These are phyloP conservation scores for Saitozyma podzolica DNA, from an alignment of 768 basidiomycete species.

Conservation along the genomic window DNA sequence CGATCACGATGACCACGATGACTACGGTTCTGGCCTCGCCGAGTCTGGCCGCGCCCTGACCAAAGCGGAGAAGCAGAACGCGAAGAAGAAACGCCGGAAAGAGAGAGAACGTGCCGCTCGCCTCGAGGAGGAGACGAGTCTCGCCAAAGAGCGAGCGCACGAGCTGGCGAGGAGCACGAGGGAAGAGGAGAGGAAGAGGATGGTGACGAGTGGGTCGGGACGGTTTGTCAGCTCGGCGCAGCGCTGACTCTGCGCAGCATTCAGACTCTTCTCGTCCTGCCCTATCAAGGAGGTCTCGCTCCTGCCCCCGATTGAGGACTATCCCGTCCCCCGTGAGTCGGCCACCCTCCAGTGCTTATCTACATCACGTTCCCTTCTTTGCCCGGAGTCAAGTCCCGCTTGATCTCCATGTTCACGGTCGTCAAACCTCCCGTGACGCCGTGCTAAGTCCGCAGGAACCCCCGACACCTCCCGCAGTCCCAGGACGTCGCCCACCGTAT, in stretches of 20 bases:
- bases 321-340: slow-evolving; percentile 14
- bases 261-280: slow-evolving; percentile 15
- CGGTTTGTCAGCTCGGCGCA: background rate
- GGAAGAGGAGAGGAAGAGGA: background rate
- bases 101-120: slow-evolving; percentile 18
- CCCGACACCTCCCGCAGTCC: slow-evolving; percentile 5
- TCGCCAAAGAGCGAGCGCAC: background rate
- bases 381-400: too few relatives aligned
- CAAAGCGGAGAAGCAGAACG: slow-evolving; percentile 33
- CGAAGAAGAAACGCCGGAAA: slow-evolving; percentile 31
- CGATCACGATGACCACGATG: background rate
- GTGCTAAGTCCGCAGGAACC: background rate
- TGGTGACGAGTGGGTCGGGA: background rate
- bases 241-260: background rate
- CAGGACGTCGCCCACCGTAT: background rate
- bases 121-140: background rate
- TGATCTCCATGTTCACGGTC: background rate
- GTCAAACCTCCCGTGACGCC: background rate
- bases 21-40: background rate
- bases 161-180: background rate
- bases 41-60: slow-evolving; percentile 11
- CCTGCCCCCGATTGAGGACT: slow-evolving; percentile 6
- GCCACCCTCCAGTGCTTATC: too few relatives aligned
- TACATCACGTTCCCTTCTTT: too few relatives aligned
- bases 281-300: slow-evolving; percentile 2